A percentile compares a stretch with the other conserved stretches of the same genome.
These are phyloP conservation scores for barley (Hordeum vulgare) DNA, from an alignment of 176 grass and related monocot species.

Conservation along the genomic window MorexV3_pseudomolecules_assembly NC_058518.1:16532233-16532732, in stretches of 20 bases:
- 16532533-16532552: background rate
- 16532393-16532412: conserved; percentile 99
- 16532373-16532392: conserved; percentile 82
- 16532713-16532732: background rate
- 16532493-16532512: background rate
- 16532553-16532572: background rate
- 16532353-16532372: conserved; percentile 79
- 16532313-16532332: conserved; percentile 51
- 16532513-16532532: background rate
- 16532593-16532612: background rate
- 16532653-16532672: too few relatives aligned
- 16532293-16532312: conserved; percentile 75
- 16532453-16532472: background rate
- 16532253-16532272: conserved; percentile 83
- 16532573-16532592: background rate
- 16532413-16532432: conserved; percentile 17
- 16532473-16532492: conserved; percentile 12
- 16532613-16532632: background rate
- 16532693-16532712: background rate
- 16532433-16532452: background rate
- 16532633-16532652: background rate
- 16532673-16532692: background rate
- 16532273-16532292: conserved; percentile 67
- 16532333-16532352: conserved; percentile 64
- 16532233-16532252: conserved; percentile 30